Conservation (phyloP, 345 rosid genomes). For the Hevea brasiliensis region DNA sequence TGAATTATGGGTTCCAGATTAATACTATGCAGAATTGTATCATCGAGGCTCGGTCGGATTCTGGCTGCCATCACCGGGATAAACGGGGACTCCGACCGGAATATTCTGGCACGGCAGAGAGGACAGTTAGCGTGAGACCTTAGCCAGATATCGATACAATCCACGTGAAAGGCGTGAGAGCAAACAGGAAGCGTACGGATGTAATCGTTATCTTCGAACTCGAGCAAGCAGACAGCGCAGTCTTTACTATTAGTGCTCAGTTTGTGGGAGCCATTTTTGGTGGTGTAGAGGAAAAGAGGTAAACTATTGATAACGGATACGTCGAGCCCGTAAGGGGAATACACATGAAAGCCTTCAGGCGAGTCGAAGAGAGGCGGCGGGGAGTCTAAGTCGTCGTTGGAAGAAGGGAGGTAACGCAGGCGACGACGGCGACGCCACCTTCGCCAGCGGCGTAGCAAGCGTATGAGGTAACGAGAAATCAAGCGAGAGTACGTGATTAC, state of each 20-base stretch:
- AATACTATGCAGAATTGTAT: slow-evolving; percentile 33
- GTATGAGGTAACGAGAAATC: slow-evolving; percentile 62
- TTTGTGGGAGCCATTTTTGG: slow-evolving; percentile 21
- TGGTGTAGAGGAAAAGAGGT: slow-evolving; percentile 65
- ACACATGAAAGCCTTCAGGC: slow-evolving; percentile 42
- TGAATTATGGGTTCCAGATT: slow-evolving; percentile 31
- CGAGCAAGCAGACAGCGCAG: slow-evolving; percentile 86
- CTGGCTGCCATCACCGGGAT: slow-evolving; percentile 86
- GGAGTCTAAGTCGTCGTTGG: slow-evolving; percentile 51
- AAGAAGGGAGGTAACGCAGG: slow-evolving; percentile 42
- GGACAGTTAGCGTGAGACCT: slow-evolving; percentile 94
- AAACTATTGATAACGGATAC: slow-evolving; percentile 81
- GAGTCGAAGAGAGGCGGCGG: slow-evolving; percentile 52
- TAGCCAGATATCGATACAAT: slow-evolving; percentile 90
- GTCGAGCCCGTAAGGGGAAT: slow-evolving; percentile 76
- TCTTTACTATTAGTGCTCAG: slow-evolving; percentile 29
- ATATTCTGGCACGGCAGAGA: slow-evolving; percentile 76
- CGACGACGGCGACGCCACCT: slow-evolving; percentile 47
- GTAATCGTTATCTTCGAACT: slow-evolving; percentile 77
- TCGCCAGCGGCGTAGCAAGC: slow-evolving; percentile 46
- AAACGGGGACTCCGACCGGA: slow-evolving; percentile 62
- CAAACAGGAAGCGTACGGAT: slow-evolving; percentile 84
- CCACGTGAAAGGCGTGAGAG: slow-evolving; percentile 85
- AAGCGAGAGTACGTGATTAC: slow-evolving; percentile 76
- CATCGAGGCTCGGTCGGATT: slow-evolving; percentile 79